phyloP scores from a whole-genome alignment of 805 yeast species.

The Isabelozyma heimii region DNA sequence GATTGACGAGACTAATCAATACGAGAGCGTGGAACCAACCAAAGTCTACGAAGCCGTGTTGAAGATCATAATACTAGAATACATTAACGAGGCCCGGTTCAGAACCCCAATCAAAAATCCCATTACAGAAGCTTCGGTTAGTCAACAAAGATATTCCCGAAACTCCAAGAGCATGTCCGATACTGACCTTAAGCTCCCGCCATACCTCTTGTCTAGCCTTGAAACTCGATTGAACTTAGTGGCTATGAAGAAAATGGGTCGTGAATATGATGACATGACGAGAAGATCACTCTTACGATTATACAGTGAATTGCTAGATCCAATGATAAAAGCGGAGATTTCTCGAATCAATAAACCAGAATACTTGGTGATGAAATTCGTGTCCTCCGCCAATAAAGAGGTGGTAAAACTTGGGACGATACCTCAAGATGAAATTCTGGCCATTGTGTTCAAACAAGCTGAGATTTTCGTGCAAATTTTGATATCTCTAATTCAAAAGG shows the following conservation, averaged over 20 bases:
- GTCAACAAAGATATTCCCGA: slow-evolving; percentile 8
- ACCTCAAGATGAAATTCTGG: slow-evolving; percentile 26
- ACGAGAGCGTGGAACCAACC: slow-evolving; percentile 15
- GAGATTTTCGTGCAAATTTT: slow-evolving; percentile 34
- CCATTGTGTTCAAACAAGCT: slow-evolving; percentile 35
- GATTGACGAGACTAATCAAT: slow-evolving; percentile 14
- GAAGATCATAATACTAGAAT: slow-evolving; percentile 56
- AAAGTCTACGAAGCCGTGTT: slow-evolving; percentile 52
- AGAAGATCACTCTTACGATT: slow-evolving; percentile 59
- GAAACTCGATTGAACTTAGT: slow-evolving; percentile 43
- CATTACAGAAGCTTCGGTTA: slow-evolving; percentile 4
- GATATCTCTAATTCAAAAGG: slow-evolving; percentile 34
- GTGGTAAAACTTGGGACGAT: slow-evolving; percentile 38
- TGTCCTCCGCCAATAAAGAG: slow-evolving; percentile 53
- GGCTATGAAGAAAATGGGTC: slow-evolving; percentile 41
- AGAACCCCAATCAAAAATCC: slow-evolving; percentile 25
- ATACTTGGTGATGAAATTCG: slow-evolving; percentile 52
- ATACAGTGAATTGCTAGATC: slow-evolving; percentile 58
- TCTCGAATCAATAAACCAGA: slow-evolving; percentile 32
- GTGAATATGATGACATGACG: slow-evolving; percentile 44
- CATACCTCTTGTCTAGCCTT: slow-evolving; percentile 34
- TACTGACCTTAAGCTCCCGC: slow-evolving; percentile 34
- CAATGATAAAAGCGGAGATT: slow-evolving; percentile 35
- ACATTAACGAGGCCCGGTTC: slow-evolving; percentile 64
- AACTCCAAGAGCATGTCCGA: slow-evolving; percentile 23